phyloP scores from a whole-genome alignment of 176 grass and related monocot species.

The Triticum aestivum region IWGSC_CS_RefSeq_v2.1 NC_057798.1:320087071-320087570 shows the following conservation, averaged over 20 bases:
- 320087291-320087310: background rate
- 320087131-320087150: no score
- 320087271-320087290: background rate
- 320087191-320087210: no score
- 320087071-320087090: background rate
- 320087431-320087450: slow-evolving; percentile 97
- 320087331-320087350: background rate
- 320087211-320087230: no score
- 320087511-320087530: slow-evolving; percentile 1
- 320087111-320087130: no score
- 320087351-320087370: slow-evolving; percentile 15
- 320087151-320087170: no score
- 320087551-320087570: slow-evolving; percentile 93
- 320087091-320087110: background rate
- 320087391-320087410: background rate
- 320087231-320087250: no score
- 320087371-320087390: background rate
- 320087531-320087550: slow-evolving; percentile 36
- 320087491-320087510: slow-evolving; percentile 21
- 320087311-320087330: background rate
- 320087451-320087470: slow-evolving; percentile 87
- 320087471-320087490: slow-evolving; percentile 43
- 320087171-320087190: no score
- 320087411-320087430: slow-evolving; percentile 40
- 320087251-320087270: background rate